Evolutionary conservation across 164 flowering plant species (phyloP).

Genomic region (Magnolia changhungtana): DNA sequence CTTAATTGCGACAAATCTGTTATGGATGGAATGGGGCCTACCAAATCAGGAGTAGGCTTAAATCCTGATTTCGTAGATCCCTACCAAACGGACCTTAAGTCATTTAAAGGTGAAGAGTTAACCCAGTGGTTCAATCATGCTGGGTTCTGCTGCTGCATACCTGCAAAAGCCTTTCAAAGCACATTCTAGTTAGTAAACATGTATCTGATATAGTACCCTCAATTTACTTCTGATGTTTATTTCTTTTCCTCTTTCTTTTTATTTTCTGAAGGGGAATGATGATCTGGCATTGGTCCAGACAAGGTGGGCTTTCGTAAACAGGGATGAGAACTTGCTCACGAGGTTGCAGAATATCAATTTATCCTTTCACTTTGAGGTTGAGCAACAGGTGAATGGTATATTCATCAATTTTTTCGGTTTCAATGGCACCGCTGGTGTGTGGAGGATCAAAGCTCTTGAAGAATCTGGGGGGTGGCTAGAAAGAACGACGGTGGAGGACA

Average conservation of each 20-base stretch:
- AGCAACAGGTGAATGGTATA: slow-evolving; percentile 91
- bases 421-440: slow-evolving; percentile 98
- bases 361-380: slow-evolving; percentile 92
- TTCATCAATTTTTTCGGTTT: slow-evolving; percentile 93
- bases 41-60: too few relatives aligned
- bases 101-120: not conserved
- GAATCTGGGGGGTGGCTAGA: slow-evolving; percentile 98
- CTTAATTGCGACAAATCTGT: too few relatives aligned
- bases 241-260: slow-evolving; percentile 3
- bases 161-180: not conserved
- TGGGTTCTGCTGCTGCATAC: not conserved
- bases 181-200: too few relatives aligned
- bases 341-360: slow-evolving; percentile 92
- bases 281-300: slow-evolving; percentile 89
- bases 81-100: too few relatives aligned
- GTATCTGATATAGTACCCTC: not conserved
- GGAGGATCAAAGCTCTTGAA: slow-evolving; percentile 97
- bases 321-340: slow-evolving; percentile 95
- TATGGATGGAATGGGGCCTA: too few relatives aligned
- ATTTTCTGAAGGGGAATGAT: slow-evolving; percentile 60
- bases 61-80: too few relatives aligned
- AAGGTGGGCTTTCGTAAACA: slow-evolving; percentile 93
- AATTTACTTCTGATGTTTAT: not conserved
- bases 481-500: slow-evolving; percentile 96
- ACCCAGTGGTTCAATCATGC: not conserved